phyloP scores from a whole-genome alignment of 2,329 filamentous ascomycete species.

The Leptographium radiaticola region DNA sequence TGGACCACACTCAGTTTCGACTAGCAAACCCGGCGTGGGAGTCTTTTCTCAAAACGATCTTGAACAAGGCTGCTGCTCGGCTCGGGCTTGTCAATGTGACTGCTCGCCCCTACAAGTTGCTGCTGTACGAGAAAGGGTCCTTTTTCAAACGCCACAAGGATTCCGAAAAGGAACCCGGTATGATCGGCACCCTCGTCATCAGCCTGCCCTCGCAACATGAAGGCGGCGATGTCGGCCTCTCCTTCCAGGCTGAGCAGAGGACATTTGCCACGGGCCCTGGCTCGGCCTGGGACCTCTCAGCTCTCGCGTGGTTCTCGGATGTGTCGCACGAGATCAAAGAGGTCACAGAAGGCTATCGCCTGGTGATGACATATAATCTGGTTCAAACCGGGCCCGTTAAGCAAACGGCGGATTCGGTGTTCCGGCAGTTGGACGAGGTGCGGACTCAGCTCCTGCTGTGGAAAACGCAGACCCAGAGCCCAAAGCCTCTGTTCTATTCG shows the following conservation, averaged over 20 bases:
- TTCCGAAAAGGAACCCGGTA: constrained; percentile 28
- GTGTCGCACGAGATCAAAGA: constrained; percentile 31
- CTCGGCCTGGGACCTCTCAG: neutral
- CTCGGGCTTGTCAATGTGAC: constrained; percentile 17
- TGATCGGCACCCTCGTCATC: constrained; percentile 33
- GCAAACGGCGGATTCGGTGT: neutral
- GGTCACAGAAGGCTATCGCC: constrained; percentile 27
- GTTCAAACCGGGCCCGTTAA: constrained; percentile 13
- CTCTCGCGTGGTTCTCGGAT: constrained; percentile 28
- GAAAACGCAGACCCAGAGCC: neutral
- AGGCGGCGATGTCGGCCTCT: constrained; percentile 27
- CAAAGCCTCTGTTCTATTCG: constrained; percentile 8
- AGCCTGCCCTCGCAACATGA: constrained; percentile 30
- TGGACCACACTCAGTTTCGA: constrained; percentile 22
- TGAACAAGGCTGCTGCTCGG: constrained; percentile 13
- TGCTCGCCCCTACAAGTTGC: constrained; percentile 26
- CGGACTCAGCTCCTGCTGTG: neutral
- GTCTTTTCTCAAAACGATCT: constrained; percentile 13
- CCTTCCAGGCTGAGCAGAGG: constrained; percentile 18
- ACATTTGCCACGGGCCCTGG: constrained; percentile 19
- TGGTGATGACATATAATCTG: constrained; percentile 36
- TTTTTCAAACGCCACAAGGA: constrained; percentile 32
- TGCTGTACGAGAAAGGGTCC: constrained; percentile 31
- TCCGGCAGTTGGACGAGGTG: neutral
- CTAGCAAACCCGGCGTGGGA: constrained; percentile 25